Evolutionary conservation across 306 rosid genomes (phyloP).

Genomic region (Geum urbanum): DNA sequence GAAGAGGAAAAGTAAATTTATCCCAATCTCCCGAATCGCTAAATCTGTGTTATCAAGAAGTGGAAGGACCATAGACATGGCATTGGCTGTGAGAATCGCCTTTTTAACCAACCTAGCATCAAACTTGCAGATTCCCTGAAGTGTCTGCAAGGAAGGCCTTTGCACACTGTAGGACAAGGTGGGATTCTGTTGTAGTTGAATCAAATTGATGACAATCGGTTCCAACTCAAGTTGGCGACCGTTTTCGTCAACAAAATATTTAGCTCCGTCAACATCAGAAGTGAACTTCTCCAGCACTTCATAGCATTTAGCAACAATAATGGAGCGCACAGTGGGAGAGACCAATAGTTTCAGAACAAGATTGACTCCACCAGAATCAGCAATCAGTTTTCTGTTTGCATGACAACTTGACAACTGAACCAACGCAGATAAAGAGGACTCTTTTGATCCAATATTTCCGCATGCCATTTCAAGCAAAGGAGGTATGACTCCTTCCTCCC

Average conservation of each 20-base stretch:
- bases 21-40: conserved; percentile 56
- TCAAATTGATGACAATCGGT: conserved; percentile 51
- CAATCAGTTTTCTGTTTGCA: conserved; percentile 56
- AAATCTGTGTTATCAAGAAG: conserved; percentile 72
- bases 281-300: conserved; percentile 74
- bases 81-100: conserved; percentile 62
- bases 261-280: conserved; percentile 43
- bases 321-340: conserved; percentile 35
- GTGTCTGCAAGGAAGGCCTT: conserved; percentile 59
- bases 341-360: conserved; percentile 47
- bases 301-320: conserved; percentile 45
- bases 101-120: conserved; percentile 66
- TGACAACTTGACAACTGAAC: conserved; percentile 48
- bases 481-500: conserved; percentile 65
- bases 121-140: conserved; percentile 71
- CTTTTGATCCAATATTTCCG: conserved; percentile 45
- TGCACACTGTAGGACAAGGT: conserved; percentile 41
- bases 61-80: conserved; percentile 61
- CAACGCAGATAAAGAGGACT: conserved; percentile 53
- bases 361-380: conserved; percentile 60
- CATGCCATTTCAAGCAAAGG: conserved; percentile 64
- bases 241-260: conserved; percentile 56
- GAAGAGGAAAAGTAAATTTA: conserved; percentile 65
- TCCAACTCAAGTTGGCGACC: conserved; percentile 62
- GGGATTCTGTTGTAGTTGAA: conserved; percentile 43